Conservation (phyloP, 345 rosid genomes). For the Syzygium aqueum region DNA sequence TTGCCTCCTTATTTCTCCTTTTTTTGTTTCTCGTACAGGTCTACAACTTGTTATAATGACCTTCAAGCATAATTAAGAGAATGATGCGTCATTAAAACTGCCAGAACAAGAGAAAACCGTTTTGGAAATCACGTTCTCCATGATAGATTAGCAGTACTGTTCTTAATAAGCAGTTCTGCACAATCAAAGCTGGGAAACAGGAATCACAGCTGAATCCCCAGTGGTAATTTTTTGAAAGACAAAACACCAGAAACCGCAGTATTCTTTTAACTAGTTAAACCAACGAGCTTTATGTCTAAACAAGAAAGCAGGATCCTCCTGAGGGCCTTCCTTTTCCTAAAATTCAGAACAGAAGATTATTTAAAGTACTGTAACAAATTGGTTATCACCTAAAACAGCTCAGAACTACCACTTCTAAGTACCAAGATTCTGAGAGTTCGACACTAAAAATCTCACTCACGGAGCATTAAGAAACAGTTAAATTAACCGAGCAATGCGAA, state of each 20-base stretch:
- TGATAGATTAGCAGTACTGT: too few species aligned
- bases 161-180: too few species aligned
- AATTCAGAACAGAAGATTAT: not conserved
- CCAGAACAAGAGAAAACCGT: too few species aligned
- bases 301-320: not conserved
- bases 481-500: not conserved
- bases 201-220: not conserved
- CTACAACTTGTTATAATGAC: not conserved
- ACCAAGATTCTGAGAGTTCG: not conserved
- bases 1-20: not conserved
- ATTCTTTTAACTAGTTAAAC: not conserved
- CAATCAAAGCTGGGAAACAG: not conserved
- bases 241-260: not conserved
- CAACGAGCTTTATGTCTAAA: not conserved
- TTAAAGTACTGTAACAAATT: not conserved
- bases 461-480: not conserved
- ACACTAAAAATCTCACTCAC: not conserved
- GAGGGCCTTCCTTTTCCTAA: not conserved
- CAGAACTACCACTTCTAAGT: not conserved
- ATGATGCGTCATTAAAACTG: too few species aligned
- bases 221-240: not conserved
- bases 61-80: too few species aligned
- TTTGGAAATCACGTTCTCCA: too few species aligned
- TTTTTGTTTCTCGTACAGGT: slow-evolving; percentile 6
- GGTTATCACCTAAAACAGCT: not conserved